These are phyloP conservation scores for Leccinum ponderosum DNA, from an alignment of 1,284 basidiomycete species.

Conservation along the genomic window DNA sequence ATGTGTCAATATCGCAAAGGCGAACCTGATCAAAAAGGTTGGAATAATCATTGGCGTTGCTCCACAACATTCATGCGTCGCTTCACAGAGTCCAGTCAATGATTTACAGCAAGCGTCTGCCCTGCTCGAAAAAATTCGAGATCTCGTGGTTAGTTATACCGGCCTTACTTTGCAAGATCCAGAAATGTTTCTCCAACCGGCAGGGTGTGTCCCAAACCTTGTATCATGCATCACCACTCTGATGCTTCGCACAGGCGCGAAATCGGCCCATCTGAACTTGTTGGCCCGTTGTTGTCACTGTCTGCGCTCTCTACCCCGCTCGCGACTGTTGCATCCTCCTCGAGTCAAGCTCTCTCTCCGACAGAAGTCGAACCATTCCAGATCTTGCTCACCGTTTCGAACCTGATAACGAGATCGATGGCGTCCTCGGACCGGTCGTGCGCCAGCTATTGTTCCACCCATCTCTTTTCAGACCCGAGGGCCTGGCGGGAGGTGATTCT, in stretches of 20 bases:
- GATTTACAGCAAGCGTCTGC: slow-evolving; percentile 63
- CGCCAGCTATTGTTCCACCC: slow-evolving; percentile 59
- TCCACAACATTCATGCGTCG: not conserved
- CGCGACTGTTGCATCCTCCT: slow-evolving; percentile 10
- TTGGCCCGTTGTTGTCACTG: slow-evolving; percentile 71
- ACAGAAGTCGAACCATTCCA: slow-evolving; percentile 67
- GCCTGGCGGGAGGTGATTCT: slow-evolving; percentile 66
- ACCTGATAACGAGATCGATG: slow-evolving; percentile 57
- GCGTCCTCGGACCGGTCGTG: slow-evolving; percentile 60
- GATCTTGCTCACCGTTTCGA: slow-evolving; percentile 74
- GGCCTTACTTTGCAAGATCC: slow-evolving; percentile 91
- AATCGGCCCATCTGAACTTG: slow-evolving; percentile 76
- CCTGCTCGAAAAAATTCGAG: slow-evolving; percentile 71
- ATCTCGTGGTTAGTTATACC: slow-evolving; percentile 87
- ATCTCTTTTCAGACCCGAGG: slow-evolving; percentile 62
- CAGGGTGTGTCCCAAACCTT: slow-evolving; percentile 51
- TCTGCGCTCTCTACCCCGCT: slow-evolving; percentile 63
- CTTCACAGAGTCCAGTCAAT: slow-evolving; percentile 50
- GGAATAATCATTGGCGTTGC: not conserved
- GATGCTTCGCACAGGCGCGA: slow-evolving; percentile 48
- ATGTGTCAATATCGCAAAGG: slow-evolving; percentile 62
- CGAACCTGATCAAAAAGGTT: slow-evolving; percentile 64
- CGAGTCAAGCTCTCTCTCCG: slow-evolving; percentile 37
- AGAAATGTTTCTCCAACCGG: slow-evolving; percentile 91
- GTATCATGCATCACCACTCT: slow-evolving; percentile 1